Conservation (phyloP, 768 basidiomycete genomes). For the Serpula lacrymans region DNA sequence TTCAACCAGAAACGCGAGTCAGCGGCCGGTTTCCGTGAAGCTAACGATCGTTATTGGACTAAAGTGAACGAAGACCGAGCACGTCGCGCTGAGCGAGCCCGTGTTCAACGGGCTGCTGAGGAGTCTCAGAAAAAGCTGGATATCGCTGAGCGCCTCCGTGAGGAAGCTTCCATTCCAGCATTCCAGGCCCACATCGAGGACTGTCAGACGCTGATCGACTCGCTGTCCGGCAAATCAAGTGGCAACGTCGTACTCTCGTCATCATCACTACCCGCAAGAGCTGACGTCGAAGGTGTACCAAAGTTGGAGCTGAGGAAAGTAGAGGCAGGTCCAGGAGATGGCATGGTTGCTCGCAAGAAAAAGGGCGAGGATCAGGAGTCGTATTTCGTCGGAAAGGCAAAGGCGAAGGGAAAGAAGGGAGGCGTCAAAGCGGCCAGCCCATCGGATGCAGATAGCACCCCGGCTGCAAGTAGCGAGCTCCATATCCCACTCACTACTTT, state of each 20-base stretch:
- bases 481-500: slow-evolving; percentile 85
- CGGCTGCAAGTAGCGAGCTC: slow-evolving; percentile 36
- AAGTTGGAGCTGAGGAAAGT: slow-evolving; percentile 86
- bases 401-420: slow-evolving; percentile 56
- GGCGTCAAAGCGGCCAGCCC: slow-evolving; percentile 38
- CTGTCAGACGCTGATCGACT: slow-evolving; percentile 89
- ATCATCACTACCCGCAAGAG: slow-evolving; percentile 36
- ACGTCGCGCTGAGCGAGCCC: slow-evolving; percentile 72
- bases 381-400: slow-evolving; percentile 75
- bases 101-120: slow-evolving; percentile 71
- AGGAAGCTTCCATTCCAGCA: slow-evolving; percentile 88
- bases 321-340: slow-evolving; percentile 60
- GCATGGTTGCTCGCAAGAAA: slow-evolving; percentile 81
- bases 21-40: slow-evolving; percentile 67
- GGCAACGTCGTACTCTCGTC: slow-evolving; percentile 43
- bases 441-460: slow-evolving; percentile 22
- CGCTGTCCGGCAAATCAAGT: slow-evolving; percentile 65
- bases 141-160: slow-evolving; percentile 73
- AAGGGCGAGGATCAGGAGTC: slow-evolving; percentile 83
- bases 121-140: slow-evolving; percentile 81
- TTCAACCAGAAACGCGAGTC: slow-evolving; percentile 78
- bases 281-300: slow-evolving; percentile 59
- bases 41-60: slow-evolving; percentile 75
- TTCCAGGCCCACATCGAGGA: slow-evolving; percentile 94
- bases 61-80: slow-evolving; percentile 90